Conservation (phyloP, 345 rosid genomes). For the Euclidium syriacum region DNA sequence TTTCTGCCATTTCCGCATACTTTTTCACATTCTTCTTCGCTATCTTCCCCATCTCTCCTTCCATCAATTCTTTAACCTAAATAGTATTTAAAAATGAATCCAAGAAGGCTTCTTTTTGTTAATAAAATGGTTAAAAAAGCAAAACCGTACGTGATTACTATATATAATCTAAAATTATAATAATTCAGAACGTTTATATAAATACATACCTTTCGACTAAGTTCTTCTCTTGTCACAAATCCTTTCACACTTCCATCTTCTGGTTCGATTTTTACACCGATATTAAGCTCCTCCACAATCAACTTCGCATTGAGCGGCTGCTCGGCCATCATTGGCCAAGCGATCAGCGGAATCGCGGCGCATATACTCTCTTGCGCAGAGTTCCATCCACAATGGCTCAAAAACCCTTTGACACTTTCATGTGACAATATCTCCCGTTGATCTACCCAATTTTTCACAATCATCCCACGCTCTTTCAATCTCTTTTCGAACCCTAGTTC, state of each 20-base stretch:
- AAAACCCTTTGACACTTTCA: conserved; percentile 48
- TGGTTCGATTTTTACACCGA: conserved; percentile 48
- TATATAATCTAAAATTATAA: background rate
- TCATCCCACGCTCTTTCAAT: conserved; percentile 43
- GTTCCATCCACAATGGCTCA: conserved; percentile 86
- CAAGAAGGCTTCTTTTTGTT: background rate
- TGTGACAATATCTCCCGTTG: conserved; percentile 52
- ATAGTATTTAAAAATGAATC: background rate
- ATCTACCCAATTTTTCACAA: conserved; percentile 65
- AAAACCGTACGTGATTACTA: background rate
- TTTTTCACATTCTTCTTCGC: conserved; percentile 39
- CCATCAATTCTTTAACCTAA: conserved; percentile 53
- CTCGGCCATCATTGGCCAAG: conserved; percentile 74
- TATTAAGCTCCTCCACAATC: conserved; percentile 52
- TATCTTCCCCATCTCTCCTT: conserved; percentile 43
- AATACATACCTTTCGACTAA: conserved; percentile 35
- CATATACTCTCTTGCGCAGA: conserved; percentile 60
- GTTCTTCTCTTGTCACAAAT: conserved; percentile 41
- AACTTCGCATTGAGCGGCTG: conserved; percentile 57
- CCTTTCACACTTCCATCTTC: conserved; percentile 39
- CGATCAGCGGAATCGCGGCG: conserved; percentile 55
- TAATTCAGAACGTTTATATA: background rate
- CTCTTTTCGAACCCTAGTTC: conserved; percentile 41
- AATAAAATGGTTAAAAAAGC: background rate
- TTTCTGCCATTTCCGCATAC: conserved; percentile 36